Evolutionary conservation across 805 yeast genomes (phyloP).

Genomic region (Candida xiaguanensis): DNA sequence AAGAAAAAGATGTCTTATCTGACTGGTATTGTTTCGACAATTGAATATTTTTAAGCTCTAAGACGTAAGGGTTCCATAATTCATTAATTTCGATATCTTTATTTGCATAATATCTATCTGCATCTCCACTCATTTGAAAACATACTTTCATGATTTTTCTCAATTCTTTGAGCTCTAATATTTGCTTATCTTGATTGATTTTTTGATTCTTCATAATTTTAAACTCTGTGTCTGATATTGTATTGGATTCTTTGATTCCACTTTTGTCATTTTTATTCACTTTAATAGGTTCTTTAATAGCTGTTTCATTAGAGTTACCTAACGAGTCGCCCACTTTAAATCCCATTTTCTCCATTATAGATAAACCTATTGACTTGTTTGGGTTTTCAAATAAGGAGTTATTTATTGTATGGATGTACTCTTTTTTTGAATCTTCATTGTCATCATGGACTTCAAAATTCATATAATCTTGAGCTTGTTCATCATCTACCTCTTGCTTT

Average conservation of each 20-base stretch:
- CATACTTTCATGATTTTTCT: constrained; percentile 38
- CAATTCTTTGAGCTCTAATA: constrained; percentile 1
- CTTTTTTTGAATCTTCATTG: not conserved
- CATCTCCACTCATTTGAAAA: constrained; percentile 40
- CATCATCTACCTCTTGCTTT: not conserved
- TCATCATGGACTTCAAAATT: constrained; percentile 6
- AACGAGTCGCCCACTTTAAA: constrained; percentile 45
- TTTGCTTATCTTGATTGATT: not conserved
- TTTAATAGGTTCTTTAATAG: constrained; percentile 30
- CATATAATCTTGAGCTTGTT: constrained; percentile 12
- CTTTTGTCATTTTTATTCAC: not conserved
- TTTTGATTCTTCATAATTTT: constrained; percentile 8
- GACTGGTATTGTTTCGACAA: constrained; percentile 4
- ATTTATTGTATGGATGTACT: not conserved
- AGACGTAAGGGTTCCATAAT: constrained; percentile 39
- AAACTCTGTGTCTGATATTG: not conserved
- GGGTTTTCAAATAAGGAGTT: constrained; percentile 3
- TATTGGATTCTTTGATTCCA: not conserved
- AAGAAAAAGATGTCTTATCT: not conserved
- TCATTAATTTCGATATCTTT: constrained; percentile 28
- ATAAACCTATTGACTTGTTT: constrained; percentile 39
- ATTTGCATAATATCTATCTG: constrained; percentile 18
- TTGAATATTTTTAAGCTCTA: constrained; percentile 2
- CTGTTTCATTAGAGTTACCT: constrained; percentile 24
- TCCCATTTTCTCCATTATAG: constrained; percentile 61